Conservation (phyloP, 2,329 filamentous ascomycete species). For the Trichoderma arundinaceum region DNA sequence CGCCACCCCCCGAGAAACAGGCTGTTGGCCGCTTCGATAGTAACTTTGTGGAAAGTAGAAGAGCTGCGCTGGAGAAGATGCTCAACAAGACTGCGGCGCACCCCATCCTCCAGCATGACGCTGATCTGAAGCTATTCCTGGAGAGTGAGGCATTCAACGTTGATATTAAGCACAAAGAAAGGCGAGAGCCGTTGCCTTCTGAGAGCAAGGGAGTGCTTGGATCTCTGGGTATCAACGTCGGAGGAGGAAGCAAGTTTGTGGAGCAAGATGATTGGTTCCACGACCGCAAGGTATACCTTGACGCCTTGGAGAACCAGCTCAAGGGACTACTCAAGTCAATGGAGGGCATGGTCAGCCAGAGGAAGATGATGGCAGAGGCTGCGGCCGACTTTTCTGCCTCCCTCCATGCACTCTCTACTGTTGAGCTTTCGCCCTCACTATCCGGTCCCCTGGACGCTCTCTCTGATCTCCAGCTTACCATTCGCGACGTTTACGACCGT, state of each 20-base stretch:
- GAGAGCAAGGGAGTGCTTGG: slow-evolving; percentile 96
- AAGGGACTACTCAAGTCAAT: slow-evolving; percentile 91
- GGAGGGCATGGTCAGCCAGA: slow-evolving; percentile 88
- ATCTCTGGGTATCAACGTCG: slow-evolving; percentile 78
- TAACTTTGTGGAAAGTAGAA: slow-evolving; percentile 92
- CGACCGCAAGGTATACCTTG: slow-evolving; percentile 91
- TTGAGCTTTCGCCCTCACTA: slow-evolving; percentile 87
- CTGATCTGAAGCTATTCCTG: slow-evolving; percentile 92
- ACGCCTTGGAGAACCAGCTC: slow-evolving; percentile 89
- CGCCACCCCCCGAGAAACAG: slow-evolving; percentile 96
- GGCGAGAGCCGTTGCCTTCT: slow-evolving; percentile 80
- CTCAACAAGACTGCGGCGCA: slow-evolving; percentile 93
- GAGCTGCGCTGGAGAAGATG: slow-evolving; percentile 95
- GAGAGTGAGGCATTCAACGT: slow-evolving; percentile 96
- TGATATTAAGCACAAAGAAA: slow-evolving; percentile 97
- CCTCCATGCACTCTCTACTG: slow-evolving; percentile 87
- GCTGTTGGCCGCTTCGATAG: slow-evolving; percentile 94
- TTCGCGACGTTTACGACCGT: slow-evolving; percentile 92
- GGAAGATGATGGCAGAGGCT: slow-evolving; percentile 91
- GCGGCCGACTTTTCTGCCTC: slow-evolving; percentile 93
- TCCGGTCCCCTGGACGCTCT: slow-evolving; percentile 89
- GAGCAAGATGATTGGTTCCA: slow-evolving; percentile 99
- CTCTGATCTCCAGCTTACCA: slow-evolving; percentile 90
- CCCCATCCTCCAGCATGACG: slow-evolving; percentile 88
- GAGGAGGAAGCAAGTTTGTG: slow-evolving; percentile 84